A percentile compares a stretch with the other conserved stretches of the same genome.
phyloP scores from a whole-genome alignment of 768 basidiomycete genomes.

The Gelatoporia subvermispora region DNA sequence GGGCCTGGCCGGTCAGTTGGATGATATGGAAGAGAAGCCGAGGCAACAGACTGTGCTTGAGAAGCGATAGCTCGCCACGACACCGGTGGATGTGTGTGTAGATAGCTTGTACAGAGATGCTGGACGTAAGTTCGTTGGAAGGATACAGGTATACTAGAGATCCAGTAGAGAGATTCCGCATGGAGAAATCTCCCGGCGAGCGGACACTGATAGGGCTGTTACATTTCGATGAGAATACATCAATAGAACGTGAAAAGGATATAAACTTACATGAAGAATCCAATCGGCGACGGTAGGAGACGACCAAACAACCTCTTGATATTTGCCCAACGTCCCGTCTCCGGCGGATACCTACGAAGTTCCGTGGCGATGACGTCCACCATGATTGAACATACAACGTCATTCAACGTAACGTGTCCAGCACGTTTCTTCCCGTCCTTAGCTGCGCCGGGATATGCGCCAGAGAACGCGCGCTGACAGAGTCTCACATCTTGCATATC shows the following conservation, averaged over 20 bases:
- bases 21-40: slow-evolving; percentile 11
- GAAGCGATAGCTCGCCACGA: slow-evolving; percentile 15
- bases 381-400: slow-evolving; percentile 21
- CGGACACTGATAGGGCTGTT: slow-evolving; percentile 20
- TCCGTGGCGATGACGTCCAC: slow-evolving; percentile 15
- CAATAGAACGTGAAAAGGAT: neutral
- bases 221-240: neutral
- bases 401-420: slow-evolving; percentile 20
- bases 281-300: slow-evolving; percentile 14
- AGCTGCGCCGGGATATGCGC: slow-evolving; percentile 11
- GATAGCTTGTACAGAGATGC: slow-evolving; percentile 10
- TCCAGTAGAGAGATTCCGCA: slow-evolving; percentile 20
- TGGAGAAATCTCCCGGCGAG: slow-evolving; percentile 19
- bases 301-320: slow-evolving; percentile 5
- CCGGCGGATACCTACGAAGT: slow-evolving; percentile 6
- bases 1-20: slow-evolving; percentile 17
- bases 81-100: slow-evolving; percentile 19
- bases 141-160: slow-evolving; percentile 18
- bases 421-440: slow-evolving; percentile 8
- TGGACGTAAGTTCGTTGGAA: neutral
- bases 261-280: slow-evolving; percentile 16
- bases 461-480: slow-evolving; percentile 21
- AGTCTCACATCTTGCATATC: slow-evolving; percentile 17
- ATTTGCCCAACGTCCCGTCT: slow-evolving; percentile 2
- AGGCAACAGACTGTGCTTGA: slow-evolving; percentile 18